phyloP scores from a whole-genome alignment of 257 asterid species.

The Solanum corneliomulleri region DNA sequence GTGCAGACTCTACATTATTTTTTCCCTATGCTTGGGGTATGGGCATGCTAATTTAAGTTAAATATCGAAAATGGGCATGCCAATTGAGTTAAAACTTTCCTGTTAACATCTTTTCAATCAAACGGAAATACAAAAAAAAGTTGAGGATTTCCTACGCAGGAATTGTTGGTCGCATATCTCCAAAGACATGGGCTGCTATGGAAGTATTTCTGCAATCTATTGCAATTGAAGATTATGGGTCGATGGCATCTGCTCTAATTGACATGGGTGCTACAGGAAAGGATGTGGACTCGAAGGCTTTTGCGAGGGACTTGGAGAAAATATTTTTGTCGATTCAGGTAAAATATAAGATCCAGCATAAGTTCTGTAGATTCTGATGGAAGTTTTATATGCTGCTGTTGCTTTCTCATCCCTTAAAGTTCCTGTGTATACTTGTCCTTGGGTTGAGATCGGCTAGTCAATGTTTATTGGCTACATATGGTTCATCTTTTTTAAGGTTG shows the following conservation, averaged over 20 bases:
- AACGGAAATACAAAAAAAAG: neutral
- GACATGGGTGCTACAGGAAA: constrained; percentile 93
- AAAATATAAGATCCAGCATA: constrained; percentile 2
- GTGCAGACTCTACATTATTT: neutral
- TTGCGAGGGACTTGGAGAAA: constrained; percentile 76
- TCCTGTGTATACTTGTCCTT: neutral
- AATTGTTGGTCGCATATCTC: constrained; percentile 95
- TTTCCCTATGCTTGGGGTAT: neutral
- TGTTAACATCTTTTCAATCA: neutral
- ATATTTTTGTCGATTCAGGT: constrained; percentile 88
- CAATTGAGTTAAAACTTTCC: neutral
- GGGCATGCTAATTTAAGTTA: neutral
- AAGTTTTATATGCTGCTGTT: neutral
- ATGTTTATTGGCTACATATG: neutral
- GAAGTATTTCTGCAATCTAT: constrained; percentile 75
- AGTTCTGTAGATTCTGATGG: neutral
- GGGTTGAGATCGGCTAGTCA: neutral
- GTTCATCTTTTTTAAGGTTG: neutral
- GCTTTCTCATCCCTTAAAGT: neutral
- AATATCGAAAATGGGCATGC: neutral
- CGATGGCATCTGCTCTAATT: constrained; percentile 90
- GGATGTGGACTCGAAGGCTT: constrained; percentile 62
- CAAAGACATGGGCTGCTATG: constrained; percentile 95
- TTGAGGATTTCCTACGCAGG: constrained; percentile 34
- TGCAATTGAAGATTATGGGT: constrained; percentile 61